phyloP scores from a whole-genome alignment of 1,284 basidiomycete genomes.

The Amylostereum chailletii region DNA sequence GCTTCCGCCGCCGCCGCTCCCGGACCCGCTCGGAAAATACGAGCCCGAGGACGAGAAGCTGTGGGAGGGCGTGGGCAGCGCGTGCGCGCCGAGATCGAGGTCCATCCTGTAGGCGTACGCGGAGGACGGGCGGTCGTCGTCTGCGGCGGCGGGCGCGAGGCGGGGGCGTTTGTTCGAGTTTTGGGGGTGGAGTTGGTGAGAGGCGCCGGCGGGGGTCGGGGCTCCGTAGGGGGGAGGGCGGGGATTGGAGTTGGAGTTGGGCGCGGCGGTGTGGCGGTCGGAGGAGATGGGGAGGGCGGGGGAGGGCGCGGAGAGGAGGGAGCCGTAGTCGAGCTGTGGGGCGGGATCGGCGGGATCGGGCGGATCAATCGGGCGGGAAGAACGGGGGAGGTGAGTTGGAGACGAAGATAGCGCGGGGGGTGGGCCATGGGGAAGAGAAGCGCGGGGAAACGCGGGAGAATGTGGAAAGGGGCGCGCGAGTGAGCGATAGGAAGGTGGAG shows the following conservation, averaged over 20 bases:
- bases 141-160: background rate
- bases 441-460: no score
- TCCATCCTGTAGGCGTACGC: background rate
- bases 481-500: no score
- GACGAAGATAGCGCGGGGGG: no score
- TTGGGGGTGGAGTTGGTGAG: constrained; percentile 17
- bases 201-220: constrained; percentile 14
- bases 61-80: background rate
- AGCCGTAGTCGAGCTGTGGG: constrained; percentile 18
- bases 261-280: constrained; percentile 18
- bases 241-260: constrained; percentile 1
- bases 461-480: no score
- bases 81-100: background rate
- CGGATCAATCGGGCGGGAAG: no score
- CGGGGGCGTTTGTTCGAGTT: constrained; percentile 8
- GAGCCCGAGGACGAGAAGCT: background rate
- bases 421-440: no score
- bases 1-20: background rate
- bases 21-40: background rate
- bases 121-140: background rate
- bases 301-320: constrained; percentile 9
- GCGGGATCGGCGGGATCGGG: background rate
- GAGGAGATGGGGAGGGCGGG: constrained; percentile 22
- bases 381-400: no score
- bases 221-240: constrained; percentile 7